Conservation (phyloP, 2,329 filamentous ascomycete genomes). For the Pyrenophora tritici-repentis region DNA sequence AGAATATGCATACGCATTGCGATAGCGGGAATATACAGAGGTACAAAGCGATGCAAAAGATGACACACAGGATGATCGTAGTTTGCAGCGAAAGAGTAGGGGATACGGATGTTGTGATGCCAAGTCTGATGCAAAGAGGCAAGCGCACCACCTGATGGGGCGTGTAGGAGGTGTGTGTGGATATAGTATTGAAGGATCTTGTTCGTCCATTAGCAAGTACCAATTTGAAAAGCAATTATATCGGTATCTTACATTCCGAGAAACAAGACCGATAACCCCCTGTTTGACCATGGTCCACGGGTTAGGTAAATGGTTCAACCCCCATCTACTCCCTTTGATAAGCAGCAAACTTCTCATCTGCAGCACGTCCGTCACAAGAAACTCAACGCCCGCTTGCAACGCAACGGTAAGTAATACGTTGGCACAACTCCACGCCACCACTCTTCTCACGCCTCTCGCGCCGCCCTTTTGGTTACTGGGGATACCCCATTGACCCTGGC, state of each 20-base stretch:
- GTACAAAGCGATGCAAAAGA: constrained; percentile 66
- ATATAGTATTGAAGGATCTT: constrained; percentile 72
- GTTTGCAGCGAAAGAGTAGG: constrained; percentile 66
- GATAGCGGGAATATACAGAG: constrained; percentile 68
- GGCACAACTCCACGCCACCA: constrained; percentile 59
- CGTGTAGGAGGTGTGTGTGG: constrained; percentile 74
- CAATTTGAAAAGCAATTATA: constrained; percentile 6
- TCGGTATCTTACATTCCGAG: constrained; percentile 59
- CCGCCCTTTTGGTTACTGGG: constrained; percentile 49
- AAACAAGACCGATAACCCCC: constrained; percentile 57
- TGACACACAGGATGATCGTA: constrained; percentile 72
- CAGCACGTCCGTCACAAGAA: constrained; percentile 59
- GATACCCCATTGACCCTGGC: constrained; percentile 61
- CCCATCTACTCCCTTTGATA: constrained; percentile 63
- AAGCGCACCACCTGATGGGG: constrained; percentile 32
- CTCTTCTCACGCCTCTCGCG: constrained; percentile 52
- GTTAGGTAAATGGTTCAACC: constrained; percentile 65
- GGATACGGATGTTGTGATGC: constrained; percentile 63
- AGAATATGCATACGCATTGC: constrained; percentile 71
- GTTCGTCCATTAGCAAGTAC: constrained; percentile 3
- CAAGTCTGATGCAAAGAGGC: constrained; percentile 55
- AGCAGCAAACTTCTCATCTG: constrained; percentile 61
- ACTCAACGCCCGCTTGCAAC: constrained; percentile 62
- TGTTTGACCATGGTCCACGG: constrained; percentile 66
- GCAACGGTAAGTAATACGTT: constrained; percentile 61